These are phyloP conservation scores for Cercospora nicotianae DNA, from an alignment of 2,329 filamentous ascomycete genomes.

Conservation along the genomic window DNA sequence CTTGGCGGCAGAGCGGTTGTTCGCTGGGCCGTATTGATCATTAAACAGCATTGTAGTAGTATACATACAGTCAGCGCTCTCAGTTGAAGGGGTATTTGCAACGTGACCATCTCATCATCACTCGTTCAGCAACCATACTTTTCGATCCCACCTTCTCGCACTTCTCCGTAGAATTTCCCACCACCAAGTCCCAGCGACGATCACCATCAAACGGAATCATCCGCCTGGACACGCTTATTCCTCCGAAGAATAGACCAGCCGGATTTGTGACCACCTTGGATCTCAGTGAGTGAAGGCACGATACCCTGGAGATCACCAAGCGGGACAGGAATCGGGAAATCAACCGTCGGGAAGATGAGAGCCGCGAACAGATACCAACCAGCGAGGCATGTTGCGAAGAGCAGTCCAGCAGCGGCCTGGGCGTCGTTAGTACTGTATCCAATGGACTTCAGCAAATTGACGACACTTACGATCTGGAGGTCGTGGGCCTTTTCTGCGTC, in stretches of 20 bases:
- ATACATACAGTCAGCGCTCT: not conserved
- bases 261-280: slow-evolving; percentile 8
- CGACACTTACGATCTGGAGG: slow-evolving; percentile 22
- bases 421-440: not conserved
- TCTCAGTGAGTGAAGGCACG: slow-evolving; percentile 21
- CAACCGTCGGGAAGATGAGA: slow-evolving; percentile 25
- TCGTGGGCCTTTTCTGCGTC: slow-evolving; percentile 21
- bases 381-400: slow-evolving; percentile 21
- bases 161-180: not conserved
- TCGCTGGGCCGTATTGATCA: not conserved
- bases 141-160: not conserved
- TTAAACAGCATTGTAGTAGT: not conserved
- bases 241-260: slow-evolving; percentile 14
- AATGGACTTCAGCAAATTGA: too few species aligned
- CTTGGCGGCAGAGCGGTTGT: not conserved
- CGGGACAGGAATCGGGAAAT: slow-evolving; percentile 25
- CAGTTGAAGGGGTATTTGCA: not conserved
- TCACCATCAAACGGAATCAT: slow-evolving; percentile 16
- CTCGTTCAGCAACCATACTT: not conserved
- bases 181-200: not conserved
- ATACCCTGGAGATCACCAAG: slow-evolving; percentile 24
- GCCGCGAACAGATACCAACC: slow-evolving; percentile 29
- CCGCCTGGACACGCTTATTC: slow-evolving; percentile 6
- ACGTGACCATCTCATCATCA: not conserved
- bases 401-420: slow-evolving; percentile 23